These are phyloP conservation scores for Cudoniella acicularis DNA, from an alignment of 495 filamentous ascomycete genomes.

Conservation along the genomic window DNA sequence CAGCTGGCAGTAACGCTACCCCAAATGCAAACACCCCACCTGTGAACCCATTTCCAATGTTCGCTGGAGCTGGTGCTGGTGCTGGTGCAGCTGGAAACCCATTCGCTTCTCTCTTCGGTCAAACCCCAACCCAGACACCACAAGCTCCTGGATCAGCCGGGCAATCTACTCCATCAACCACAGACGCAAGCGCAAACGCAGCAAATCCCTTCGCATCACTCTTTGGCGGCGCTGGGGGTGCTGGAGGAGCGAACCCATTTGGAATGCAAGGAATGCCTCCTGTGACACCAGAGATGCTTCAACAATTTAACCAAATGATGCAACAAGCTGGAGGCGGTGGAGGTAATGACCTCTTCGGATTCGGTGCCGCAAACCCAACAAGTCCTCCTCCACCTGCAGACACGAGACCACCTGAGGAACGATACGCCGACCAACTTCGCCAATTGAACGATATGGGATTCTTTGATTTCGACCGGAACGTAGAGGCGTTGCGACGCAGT, in stretches of 20 bases:
- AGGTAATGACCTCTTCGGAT: not conserved
- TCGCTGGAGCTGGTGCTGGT: conserved; percentile 26
- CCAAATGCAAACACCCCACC: conserved; percentile 29
- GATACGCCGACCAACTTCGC: conserved; percentile 83
- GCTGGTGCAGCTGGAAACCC: conserved; percentile 54
- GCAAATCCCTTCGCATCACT: conserved; percentile 27
- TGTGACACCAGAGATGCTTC: conserved; percentile 27
- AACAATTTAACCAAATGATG: conserved; percentile 46
- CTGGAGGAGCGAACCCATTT: conserved; percentile 37
- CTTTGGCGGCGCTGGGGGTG: conserved; percentile 29
- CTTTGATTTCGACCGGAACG: conserved; percentile 91
- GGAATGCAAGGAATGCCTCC: conserved; percentile 26
- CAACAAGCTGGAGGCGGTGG: conserved; percentile 18
- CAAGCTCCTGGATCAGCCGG: conserved; percentile 30
- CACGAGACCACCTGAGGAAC: conserved; percentile 86
- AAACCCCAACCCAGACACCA: conserved; percentile 28
- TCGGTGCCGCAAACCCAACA: conserved; percentile 20
- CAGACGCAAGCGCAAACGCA: conserved; percentile 2
- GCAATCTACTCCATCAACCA: conserved; percentile 1
- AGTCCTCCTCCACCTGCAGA: conserved; percentile 59
- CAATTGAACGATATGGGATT: conserved; percentile 99
- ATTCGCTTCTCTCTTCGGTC: conserved; percentile 63
- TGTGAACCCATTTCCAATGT: conserved; percentile 32
- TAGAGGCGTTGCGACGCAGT: conserved; percentile 80
- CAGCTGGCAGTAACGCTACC: conserved; percentile 29